A percentile compares a stretch with the other conserved stretches of the same genome.
These are phyloP conservation scores for Guillardia theta DNA, from an alignment of 78 protist genomes.

Conservation along the genomic window DNA sequence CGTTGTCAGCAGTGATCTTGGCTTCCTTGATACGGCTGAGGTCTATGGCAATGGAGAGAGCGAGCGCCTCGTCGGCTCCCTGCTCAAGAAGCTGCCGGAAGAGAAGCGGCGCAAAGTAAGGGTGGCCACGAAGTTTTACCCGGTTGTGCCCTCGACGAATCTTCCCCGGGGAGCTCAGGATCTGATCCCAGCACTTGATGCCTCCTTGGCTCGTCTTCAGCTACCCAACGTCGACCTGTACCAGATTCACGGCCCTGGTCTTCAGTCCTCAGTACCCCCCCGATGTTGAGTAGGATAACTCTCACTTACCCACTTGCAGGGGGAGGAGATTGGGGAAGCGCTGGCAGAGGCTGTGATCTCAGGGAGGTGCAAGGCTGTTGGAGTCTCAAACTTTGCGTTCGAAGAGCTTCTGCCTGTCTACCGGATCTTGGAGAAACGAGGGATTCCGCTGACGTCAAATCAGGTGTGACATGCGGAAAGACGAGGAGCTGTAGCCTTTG, in stretches of 20 bases:
- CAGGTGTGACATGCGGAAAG: too few species aligned
- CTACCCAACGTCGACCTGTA: background rate
- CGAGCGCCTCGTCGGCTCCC: background rate
- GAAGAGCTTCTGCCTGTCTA: background rate
- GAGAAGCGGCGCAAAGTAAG: background rate
- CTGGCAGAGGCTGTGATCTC: background rate
- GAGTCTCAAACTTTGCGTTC: background rate
- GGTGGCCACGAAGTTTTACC: background rate
- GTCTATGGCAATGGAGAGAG: background rate
- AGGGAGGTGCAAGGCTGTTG: conserved; percentile 1
- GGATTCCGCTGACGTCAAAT: background rate
- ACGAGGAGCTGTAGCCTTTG: too few species aligned
- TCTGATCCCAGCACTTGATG: background rate
- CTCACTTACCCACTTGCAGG: too few species aligned
- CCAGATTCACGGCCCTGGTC: background rate
- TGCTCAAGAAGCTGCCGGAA: background rate
- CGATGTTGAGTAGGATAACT: too few species aligned
- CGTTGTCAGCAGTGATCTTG: background rate
- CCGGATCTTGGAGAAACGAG: background rate
- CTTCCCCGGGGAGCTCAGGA: background rate
- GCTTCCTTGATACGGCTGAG: background rate
- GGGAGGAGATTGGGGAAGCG: background rate
- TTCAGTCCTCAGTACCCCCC: too few species aligned
- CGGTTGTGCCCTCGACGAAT: background rate
- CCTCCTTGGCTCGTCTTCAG: background rate